Percentiles rank a stretch among this genome's conserved stretches.
Evolutionary conservation across 2,329 filamentous ascomycete species (phyloP).

Genomic region (Pyrenophora tritici-repentis): DNA sequence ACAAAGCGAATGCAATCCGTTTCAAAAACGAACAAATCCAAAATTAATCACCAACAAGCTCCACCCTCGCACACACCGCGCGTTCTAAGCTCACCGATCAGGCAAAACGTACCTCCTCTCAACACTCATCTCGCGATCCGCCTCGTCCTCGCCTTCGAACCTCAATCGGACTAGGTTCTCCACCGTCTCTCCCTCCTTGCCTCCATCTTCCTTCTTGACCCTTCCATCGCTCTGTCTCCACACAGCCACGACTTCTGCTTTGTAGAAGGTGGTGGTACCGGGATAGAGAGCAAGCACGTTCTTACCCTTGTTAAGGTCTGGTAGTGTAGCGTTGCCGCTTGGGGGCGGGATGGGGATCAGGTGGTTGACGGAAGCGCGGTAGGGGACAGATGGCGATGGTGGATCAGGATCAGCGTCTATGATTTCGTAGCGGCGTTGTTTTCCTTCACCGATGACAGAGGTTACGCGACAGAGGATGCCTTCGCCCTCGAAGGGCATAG

Average conservation of each 20-base stretch:
- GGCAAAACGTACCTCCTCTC: slow-evolving; percentile 57
- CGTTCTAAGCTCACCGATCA: slow-evolving; percentile 20
- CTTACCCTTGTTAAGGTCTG: slow-evolving; percentile 49
- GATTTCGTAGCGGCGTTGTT: slow-evolving; percentile 59
- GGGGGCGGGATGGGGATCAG: slow-evolving; percentile 53
- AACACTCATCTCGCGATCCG: slow-evolving; percentile 53
- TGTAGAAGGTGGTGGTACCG: slow-evolving; percentile 60
- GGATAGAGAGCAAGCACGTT: slow-evolving; percentile 58
- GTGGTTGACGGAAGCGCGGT: slow-evolving; percentile 54
- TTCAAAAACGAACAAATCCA: neutral
- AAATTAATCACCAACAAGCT: neutral
- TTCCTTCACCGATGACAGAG: slow-evolving; percentile 58
- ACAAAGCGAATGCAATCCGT: neutral
- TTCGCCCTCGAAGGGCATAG: slow-evolving; percentile 51
- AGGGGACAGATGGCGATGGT: slow-evolving; percentile 45
- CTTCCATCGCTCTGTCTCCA: slow-evolving; percentile 46
- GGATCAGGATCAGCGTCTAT: slow-evolving; percentile 55
- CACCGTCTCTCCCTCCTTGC: slow-evolving; percentile 48
- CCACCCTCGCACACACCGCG: neutral
- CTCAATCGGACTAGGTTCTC: slow-evolving; percentile 51
- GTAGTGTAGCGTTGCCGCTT: slow-evolving; percentile 47
- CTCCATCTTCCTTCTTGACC: slow-evolving; percentile 48
- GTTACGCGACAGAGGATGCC: slow-evolving; percentile 58
- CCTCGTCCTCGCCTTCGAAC: slow-evolving; percentile 57
- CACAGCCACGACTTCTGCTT: slow-evolving; percentile 53